Conservation (phyloP, 2,329 filamentous ascomycete species). For the Byssochlamys sp. region DNA sequence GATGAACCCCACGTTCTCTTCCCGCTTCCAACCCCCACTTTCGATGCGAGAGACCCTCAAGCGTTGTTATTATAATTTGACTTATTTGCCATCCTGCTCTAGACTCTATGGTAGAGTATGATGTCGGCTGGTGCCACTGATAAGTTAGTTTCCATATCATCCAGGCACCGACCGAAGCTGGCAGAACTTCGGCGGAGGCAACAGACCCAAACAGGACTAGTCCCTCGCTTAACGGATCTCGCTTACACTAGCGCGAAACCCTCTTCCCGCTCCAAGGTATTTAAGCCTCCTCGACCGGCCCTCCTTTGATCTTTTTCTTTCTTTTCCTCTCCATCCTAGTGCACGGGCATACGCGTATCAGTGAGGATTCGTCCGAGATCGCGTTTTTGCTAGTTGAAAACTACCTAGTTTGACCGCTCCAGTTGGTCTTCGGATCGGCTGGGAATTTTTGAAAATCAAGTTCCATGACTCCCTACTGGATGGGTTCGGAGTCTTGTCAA, state of each 20-base stretch:
- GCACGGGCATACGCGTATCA: slow-evolving; percentile 68
- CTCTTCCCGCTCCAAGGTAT: background rate
- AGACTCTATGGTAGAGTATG: no score
- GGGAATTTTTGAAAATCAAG: slow-evolving; percentile 66
- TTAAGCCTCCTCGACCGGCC: background rate
- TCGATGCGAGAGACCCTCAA: no score
- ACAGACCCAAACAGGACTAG: background rate
- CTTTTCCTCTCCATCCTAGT: slow-evolving; percentile 33
- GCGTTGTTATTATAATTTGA: no score
- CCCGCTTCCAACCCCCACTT: no score
- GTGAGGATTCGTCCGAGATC: slow-evolving; percentile 81
- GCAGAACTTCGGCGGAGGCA: background rate
- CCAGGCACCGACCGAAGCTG: background rate
- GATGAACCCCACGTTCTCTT: no score
- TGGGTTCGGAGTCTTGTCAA: background rate
- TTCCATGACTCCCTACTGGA: background rate
- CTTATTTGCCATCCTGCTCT: no score
- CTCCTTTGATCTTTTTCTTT: slow-evolving; percentile 17
- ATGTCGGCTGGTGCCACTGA: no score
- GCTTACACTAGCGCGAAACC: background rate
- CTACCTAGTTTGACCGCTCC: slow-evolving; percentile 68
- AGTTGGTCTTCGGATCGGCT: slow-evolving; percentile 58
- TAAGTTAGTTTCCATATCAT: background rate
- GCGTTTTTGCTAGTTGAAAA: slow-evolving; percentile 88
- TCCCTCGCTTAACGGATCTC: background rate